Evolutionary conservation across 768 basidiomycete species (phyloP).

Genomic region (Agaricus subrufescens): DNA sequence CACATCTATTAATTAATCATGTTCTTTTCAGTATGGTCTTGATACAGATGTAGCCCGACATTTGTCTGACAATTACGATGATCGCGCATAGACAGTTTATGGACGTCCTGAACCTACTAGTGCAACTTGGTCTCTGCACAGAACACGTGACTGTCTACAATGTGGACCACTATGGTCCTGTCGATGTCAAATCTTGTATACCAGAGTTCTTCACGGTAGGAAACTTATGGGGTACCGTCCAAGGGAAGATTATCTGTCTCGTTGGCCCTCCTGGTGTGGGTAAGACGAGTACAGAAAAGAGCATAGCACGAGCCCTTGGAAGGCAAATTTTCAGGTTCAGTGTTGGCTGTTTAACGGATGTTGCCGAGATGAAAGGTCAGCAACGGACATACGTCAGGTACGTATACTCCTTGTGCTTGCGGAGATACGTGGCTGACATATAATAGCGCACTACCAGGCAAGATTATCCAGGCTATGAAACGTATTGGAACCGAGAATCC

Average conservation of each 20-base stretch:
- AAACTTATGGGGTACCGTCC: constrained; percentile 87
- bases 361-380: constrained; percentile 22
- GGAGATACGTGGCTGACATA: not conserved
- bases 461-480: constrained; percentile 88
- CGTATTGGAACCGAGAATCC: constrained; percentile 62
- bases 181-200: too few relatives aligned
- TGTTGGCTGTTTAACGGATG: constrained; percentile 85
- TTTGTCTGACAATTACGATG: constrained; percentile 90
- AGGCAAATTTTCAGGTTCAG: constrained; percentile 96
- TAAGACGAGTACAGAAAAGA: constrained; percentile 65
- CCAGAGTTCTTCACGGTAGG: constrained; percentile 86
- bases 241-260: constrained; percentile 97
- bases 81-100: constrained; percentile 94
- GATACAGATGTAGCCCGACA: constrained; percentile 92
- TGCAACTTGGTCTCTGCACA: constrained; percentile 81
- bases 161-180: constrained; percentile 29
- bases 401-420: constrained; percentile 48
- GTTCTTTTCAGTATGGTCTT: constrained; percentile 63
- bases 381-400: too few relatives aligned
- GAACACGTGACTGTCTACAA: constrained; percentile 58
- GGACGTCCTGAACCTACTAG: constrained; percentile 75
- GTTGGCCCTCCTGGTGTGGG: constrained; percentile 97
- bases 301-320: constrained; percentile 65
- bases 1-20: not conserved
- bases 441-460: constrained; percentile 77